A percentile compares a stretch with the other conserved stretches of the same genome.
These are phyloP conservation scores for Phanerochaete sordida DNA, from an alignment of 768 basidiomycete species.

Conservation along the genomic window DNA sequence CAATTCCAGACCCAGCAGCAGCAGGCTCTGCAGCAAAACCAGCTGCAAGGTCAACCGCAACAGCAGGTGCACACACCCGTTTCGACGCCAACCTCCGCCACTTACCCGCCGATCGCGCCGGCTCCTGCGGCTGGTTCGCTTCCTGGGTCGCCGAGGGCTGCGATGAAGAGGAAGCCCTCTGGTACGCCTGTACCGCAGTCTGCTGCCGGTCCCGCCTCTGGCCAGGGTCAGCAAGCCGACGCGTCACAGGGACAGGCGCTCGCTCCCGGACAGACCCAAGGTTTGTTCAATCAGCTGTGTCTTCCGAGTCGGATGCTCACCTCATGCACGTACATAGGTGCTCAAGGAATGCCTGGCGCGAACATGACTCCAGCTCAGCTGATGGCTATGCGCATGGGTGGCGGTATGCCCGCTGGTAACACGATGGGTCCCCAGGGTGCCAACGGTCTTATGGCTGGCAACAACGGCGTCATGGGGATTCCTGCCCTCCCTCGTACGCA, in stretches of 20 bases:
- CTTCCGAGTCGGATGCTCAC: neutral
- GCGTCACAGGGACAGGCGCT: neutral
- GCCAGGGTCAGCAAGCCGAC: neutral
- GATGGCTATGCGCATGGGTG: neutral
- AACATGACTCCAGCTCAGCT: constrained; percentile 8
- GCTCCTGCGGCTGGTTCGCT: constrained; percentile 8
- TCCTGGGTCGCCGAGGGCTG: constrained; percentile 14
- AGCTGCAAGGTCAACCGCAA: constrained; percentile 8
- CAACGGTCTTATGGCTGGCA: constrained; percentile 10
- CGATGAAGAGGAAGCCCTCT: constrained; percentile 18
- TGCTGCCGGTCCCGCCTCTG: neutral
- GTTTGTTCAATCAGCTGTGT: neutral
- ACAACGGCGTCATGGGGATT: constrained; percentile 36
- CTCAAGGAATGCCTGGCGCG: neutral
- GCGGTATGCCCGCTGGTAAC: neutral
- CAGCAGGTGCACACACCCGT: constrained; percentile 5
- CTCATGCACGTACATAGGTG: neutral
- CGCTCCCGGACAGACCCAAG: neutral
- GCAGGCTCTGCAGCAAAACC: constrained; percentile 2
- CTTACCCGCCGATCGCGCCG: constrained; percentile 21
- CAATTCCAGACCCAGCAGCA: neutral
- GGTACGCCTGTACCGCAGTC: constrained; percentile 14
- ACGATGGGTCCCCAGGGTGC: neutral
- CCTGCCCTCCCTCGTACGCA: constrained; percentile 27
- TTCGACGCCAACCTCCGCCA: constrained; percentile 10